phyloP scores from a whole-genome alignment of 371 early-diverging fungal species.

The Mucor irregularis region DNA sequence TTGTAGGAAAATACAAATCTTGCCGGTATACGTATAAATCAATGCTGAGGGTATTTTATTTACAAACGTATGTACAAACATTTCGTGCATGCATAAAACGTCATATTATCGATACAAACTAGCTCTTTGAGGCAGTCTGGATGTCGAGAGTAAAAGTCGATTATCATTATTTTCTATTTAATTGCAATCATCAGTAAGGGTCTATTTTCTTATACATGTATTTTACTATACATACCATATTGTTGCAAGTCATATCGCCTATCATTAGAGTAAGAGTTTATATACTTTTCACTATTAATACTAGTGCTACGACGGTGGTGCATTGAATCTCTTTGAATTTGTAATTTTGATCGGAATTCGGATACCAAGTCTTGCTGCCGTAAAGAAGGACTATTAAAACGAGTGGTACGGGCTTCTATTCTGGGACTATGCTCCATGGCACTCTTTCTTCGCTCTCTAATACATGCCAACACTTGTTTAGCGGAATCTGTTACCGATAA shows the following conservation, averaged over 20 bases:
- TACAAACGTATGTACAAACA: no score
- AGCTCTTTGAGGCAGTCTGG: not conserved
- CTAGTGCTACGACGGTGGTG: not conserved
- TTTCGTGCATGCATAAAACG: not conserved
- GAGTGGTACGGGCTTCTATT: not conserved
- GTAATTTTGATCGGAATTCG: not conserved
- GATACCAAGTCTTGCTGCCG: not conserved
- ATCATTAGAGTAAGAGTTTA: no score
- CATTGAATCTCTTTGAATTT: not conserved
- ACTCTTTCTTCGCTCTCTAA: conserved; percentile 19
- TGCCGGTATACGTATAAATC: no score
- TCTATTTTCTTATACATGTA: no score
- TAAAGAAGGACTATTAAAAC: not conserved
- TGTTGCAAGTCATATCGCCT: no score
- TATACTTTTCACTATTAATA: no score
- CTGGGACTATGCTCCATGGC: conserved; percentile 1
- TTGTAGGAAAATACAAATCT: no score
- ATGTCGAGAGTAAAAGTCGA: not conserved
- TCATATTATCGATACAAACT: not conserved
- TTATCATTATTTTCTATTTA: no score
- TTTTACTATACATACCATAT: no score
- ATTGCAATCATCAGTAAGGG: no score
- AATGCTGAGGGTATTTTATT: not conserved
- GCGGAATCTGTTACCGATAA: conserved; percentile 16
- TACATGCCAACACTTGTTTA: conserved; percentile 19